Evolutionary conservation across 1,284 basidiomycete species (phyloP).

Genomic region (Lentinula novae-zelandiae): DNA sequence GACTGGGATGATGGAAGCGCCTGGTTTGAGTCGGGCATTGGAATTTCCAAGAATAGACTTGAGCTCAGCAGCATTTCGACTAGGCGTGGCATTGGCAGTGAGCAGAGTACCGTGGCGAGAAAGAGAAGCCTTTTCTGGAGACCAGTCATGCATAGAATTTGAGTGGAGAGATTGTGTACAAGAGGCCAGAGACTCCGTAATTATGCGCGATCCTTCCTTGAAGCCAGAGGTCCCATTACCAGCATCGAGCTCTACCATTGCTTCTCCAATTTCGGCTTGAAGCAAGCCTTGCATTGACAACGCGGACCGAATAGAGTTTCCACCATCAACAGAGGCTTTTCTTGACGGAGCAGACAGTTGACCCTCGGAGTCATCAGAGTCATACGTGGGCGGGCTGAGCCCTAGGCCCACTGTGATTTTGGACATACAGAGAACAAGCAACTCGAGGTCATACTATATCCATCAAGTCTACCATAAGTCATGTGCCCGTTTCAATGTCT

Average conservation of each 20-base stretch:
- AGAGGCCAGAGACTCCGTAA: constrained; percentile 26
- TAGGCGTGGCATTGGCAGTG: constrained; percentile 41
- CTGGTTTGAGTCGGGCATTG: constrained; percentile 49
- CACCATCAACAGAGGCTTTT: not conserved
- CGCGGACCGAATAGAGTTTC: constrained; percentile 30
- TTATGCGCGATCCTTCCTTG: constrained; percentile 35
- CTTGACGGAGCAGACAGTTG: not conserved
- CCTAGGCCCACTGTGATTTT: constrained; percentile 1
- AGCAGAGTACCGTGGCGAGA: constrained; percentile 51
- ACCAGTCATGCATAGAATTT: constrained; percentile 9
- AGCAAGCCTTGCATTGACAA: constrained; percentile 40
- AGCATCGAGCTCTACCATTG: constrained; percentile 39
- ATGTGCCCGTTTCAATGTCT: constrained; percentile 25
- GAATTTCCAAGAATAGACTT: constrained; percentile 59
- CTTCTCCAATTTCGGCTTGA: constrained; percentile 38
- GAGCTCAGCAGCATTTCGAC: constrained; percentile 50
- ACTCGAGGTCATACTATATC: too few species aligned
- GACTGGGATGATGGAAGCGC: constrained; percentile 40
- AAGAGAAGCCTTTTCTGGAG: constrained; percentile 25
- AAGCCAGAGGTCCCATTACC: constrained; percentile 32
- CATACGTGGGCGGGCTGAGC: not conserved
- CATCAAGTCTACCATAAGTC: not conserved
- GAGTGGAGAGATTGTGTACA: constrained; percentile 15
- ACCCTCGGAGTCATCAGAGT: not conserved
- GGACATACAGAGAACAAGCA: not conserved